These are phyloP conservation scores for Rhodomyrtus tomentosa DNA, from an alignment of 345 rosid genomes.

Conservation along the genomic window DNA sequence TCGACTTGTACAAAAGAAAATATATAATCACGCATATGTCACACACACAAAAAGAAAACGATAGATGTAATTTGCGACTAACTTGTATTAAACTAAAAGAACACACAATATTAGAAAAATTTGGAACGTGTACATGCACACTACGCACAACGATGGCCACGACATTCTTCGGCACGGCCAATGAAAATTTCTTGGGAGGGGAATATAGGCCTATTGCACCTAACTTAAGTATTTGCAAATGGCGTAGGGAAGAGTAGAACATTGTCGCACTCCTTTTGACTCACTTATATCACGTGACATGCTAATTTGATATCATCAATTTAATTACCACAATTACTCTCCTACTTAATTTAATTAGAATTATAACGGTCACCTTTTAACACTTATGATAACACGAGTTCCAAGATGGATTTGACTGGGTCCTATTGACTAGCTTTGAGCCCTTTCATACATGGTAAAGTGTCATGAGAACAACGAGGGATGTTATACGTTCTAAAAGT, in stretches of 20 bases:
- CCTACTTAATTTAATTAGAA: background rate
- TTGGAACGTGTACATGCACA: background rate
- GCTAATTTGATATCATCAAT: background rate
- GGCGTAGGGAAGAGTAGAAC: background rate
- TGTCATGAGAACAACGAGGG: no score
- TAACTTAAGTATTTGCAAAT: background rate
- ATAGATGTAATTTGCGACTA: background rate
- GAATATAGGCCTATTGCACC: background rate
- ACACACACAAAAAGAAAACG: background rate
- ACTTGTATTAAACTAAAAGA: background rate
- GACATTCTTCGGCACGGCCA: background rate
- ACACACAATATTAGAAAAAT: no score
- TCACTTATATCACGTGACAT: background rate
- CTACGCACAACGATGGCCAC: background rate
- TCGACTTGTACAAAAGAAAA: background rate
- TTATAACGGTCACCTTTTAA: background rate
- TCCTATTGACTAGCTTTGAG: no score
- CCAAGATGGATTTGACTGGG: background rate
- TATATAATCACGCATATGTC: background rate
- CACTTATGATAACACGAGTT: no score
- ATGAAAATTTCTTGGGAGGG: background rate
- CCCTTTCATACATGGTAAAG: no score
- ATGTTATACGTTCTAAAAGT: no score
- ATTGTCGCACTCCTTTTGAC: background rate
- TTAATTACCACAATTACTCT: background rate